Conservation (phyloP, 768 basidiomycete genomes). For the Amylocystis lapponica region DNA sequence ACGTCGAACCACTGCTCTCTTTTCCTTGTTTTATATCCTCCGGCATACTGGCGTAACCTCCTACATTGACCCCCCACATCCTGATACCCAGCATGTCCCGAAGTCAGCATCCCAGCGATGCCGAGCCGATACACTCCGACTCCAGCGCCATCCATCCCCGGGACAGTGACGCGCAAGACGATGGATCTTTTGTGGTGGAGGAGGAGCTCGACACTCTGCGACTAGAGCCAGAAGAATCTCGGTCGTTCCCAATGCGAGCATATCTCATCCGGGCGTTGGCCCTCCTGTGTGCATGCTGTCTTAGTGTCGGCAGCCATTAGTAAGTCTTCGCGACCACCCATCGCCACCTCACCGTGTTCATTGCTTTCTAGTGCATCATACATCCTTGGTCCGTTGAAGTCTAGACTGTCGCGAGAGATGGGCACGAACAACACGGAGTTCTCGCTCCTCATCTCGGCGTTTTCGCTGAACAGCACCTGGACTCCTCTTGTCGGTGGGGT, state of each 20-base stretch:
- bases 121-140: neutral
- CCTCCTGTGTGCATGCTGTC: slow-evolving; percentile 62
- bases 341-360: neutral
- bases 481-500: slow-evolving; percentile 78
- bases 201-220: slow-evolving; percentile 10
- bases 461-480: slow-evolving; percentile 68
- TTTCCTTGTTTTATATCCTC: slow-evolving; percentile 3
- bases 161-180: slow-evolving; percentile 7
- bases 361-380: slow-evolving; percentile 50
- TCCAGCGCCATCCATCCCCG: neutral
- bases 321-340: slow-evolving; percentile 27
- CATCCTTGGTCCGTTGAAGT: slow-evolving; percentile 76
- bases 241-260: slow-evolving; percentile 22
- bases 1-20: slow-evolving; percentile 3
- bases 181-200: slow-evolving; percentile 6
- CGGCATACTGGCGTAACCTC: neutral
- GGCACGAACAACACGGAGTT: slow-evolving; percentile 76
- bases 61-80: neutral
- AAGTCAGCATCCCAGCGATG: neutral
- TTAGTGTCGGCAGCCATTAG: slow-evolving; percentile 79
- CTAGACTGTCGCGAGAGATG: slow-evolving; percentile 58
- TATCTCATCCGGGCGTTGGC: slow-evolving; percentile 53
- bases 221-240: slow-evolving; percentile 1
- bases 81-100: slow-evolving; percentile 4
- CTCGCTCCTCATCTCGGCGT: slow-evolving; percentile 70